A percentile compares a stretch with the other conserved stretches of the same genome.
Evolutionary conservation across 78 protist genomes (phyloP).

Genomic region (Dictyostelium citrinum): DNA sequence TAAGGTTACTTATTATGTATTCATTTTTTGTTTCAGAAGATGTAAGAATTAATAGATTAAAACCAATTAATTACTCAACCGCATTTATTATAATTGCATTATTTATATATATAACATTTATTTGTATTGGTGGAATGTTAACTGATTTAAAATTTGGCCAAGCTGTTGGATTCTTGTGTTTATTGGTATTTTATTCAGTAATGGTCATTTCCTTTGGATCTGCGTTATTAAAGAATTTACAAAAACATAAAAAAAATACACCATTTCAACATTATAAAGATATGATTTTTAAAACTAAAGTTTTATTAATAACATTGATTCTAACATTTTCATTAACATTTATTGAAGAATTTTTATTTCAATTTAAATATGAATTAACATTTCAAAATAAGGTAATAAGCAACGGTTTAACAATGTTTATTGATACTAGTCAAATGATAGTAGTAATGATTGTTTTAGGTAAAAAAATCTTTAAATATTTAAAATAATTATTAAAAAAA

Average conservation of each 20-base stretch:
- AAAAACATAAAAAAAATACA: constrained; percentile 2
- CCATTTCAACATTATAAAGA: neutral
- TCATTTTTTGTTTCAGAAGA: constrained; percentile 19
- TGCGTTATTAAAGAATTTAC: neutral
- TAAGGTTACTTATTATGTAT: constrained; percentile 6
- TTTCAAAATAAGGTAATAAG: neutral
- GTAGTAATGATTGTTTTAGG: neutral
- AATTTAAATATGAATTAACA: neutral
- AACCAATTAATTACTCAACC: neutral
- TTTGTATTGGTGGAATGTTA: neutral
- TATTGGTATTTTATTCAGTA: neutral
- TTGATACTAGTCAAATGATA: neutral
- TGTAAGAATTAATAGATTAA: neutral
- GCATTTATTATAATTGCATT: neutral
- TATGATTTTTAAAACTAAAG: constrained; percentile 25
- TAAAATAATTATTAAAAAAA: too few relatives aligned
- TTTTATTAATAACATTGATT: neutral
- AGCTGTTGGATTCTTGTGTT: neutral
- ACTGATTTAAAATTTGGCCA: neutral
- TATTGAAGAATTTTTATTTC: neutral
- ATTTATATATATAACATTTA: neutral
- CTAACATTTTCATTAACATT: neutral
- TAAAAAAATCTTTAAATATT: too few relatives aligned
- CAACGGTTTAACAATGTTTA: neutral
- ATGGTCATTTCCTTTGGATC: neutral